Percentiles rank a stretch among this genome's conserved stretches.
phyloP scores from a whole-genome alignment of 73 alveolate genomes.

The Effrenium voratum region DNA sequence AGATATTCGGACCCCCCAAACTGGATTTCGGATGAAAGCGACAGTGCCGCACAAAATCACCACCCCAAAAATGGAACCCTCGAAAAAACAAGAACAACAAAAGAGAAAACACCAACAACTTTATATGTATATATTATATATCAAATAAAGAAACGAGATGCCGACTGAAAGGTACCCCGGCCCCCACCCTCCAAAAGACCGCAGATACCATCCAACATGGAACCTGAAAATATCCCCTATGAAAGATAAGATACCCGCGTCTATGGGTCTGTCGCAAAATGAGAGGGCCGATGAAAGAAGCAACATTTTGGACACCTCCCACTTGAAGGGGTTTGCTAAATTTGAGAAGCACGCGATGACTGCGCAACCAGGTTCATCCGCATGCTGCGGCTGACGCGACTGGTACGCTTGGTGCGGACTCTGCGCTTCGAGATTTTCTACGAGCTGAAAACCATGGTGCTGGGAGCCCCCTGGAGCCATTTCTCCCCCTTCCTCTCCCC shows the following conservation, averaged over 20 bases:
- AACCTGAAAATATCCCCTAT: neutral
- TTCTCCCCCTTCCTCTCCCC: no score
- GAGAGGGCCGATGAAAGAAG: neutral
- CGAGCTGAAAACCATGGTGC: conserved; percentile 87
- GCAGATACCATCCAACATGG: neutral
- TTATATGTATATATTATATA: no score
- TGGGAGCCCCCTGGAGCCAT: no score
- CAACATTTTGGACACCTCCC: neutral
- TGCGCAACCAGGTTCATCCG: conserved; percentile 82
- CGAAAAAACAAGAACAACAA: neutral
- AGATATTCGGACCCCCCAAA: no score
- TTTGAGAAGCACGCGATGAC: no score
- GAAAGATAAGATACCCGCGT: neutral
- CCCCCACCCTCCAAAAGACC: no score
- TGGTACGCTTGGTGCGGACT: conserved; percentile 70
- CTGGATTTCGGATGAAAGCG: no score
- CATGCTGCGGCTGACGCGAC: conserved; percentile 74
- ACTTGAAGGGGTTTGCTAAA: no score
- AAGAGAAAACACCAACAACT: no score
- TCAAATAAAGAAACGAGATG: no score
- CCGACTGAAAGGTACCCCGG: no score
- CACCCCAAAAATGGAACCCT: neutral
- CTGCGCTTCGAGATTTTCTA: conserved; percentile 83
- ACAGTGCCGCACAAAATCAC: no score
- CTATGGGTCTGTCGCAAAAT: neutral